Base-by-base conservation (phyloP, 176 grass and related monocot genomes). In the Oryza meridionalis region DNA sequence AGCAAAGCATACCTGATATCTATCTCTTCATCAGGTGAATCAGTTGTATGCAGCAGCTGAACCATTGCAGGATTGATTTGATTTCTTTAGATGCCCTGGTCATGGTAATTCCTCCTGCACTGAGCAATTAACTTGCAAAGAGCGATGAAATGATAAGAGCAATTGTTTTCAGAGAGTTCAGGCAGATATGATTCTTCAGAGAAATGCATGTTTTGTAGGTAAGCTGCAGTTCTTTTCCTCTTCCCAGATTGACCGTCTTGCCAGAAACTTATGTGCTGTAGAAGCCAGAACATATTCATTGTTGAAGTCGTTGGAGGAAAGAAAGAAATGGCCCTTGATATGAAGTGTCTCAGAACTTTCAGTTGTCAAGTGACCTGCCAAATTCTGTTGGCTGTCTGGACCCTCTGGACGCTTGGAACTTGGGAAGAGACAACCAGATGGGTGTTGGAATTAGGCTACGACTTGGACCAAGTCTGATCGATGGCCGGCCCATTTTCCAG, bases 61-160 rank as follows among this genome's bases (percentile, higher is more conserved):
- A 14, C 70, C 42, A 72, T 72, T 72, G 70, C 70, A 72, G 42
- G 70, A 46, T 25, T 72, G 19, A 45, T 45, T 44, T 25, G 38
- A 25, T 45, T 44, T 45, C 46, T 15, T 49, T 15, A 15, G 13
- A 15, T 49, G 11, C 5, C 11, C 43, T 72, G 40, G 38, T 25
- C n/a, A 8, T 22, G 12, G 42, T 43, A 27, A 16, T 27, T 24
- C 17, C 51, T 72, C 45, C 26, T 47, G 40, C 9, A 15, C n/a
- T 15, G 69, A 26, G n/a, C 70, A 45, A 15, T 72, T 14, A 11
- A 71, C 4, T 44, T 43, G 15, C 14, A 24, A 11, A 11, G 44
- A 25, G 69, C 1, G 24, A 72, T 72, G n/a, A 46, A 26, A 35
- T 13, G n/a, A 49, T 14, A 49, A 14, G 46, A 14, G 3, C 46